Evolutionary conservation across 805 yeast species (phyloP), one percentile per base, ranked within the genome.

Genomic region (Torulaspora gathmanii): DNA sequence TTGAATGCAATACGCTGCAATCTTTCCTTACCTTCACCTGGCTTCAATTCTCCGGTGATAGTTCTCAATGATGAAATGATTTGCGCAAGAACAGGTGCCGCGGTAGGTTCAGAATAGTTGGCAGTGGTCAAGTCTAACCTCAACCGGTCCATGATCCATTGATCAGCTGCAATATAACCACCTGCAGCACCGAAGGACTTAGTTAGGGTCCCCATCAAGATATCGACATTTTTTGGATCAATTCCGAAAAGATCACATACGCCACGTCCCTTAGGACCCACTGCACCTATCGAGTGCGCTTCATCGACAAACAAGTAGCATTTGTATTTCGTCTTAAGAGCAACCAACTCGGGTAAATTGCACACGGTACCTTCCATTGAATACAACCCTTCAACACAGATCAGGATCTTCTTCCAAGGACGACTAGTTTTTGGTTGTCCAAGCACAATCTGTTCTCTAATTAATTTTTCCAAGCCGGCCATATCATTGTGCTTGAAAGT

Each of bases 121-220:
- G 82, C 78, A 25, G 90, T 83, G 53, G 87, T 74, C 57, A 86
- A 79, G 56, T 79, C 82, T 33, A 85, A 56, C 67, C 90, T 79
- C 50, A 93, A 70, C 57, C 82, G 77, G 57, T 88, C 90, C 40
- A 91, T 83, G 26, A 87, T 68, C 38, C 67, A 69, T 59, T 80
- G 75, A 51, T 74, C 74, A 37, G 84, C 95, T n/a, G 96, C 91
- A 52, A 93, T 71, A 64, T 93, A 93, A 37, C 99, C 99, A 61
- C 99, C 99, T 33, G 98, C 88, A 13, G 99, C 98, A 64, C 99
- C 99, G 65, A 93, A 93, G 1, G 96, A 87, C 69, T 93, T 93
- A 42, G 99, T 95, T 46, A 93, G 78, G 6, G 99, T 93, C 40
- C 99, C 99, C 99, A 93, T 93, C 54, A 93, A 69, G 51, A 93